Evolutionary conservation across 345 rosid genomes (phyloP).

Genomic region (Trapa bicornis): DNA sequence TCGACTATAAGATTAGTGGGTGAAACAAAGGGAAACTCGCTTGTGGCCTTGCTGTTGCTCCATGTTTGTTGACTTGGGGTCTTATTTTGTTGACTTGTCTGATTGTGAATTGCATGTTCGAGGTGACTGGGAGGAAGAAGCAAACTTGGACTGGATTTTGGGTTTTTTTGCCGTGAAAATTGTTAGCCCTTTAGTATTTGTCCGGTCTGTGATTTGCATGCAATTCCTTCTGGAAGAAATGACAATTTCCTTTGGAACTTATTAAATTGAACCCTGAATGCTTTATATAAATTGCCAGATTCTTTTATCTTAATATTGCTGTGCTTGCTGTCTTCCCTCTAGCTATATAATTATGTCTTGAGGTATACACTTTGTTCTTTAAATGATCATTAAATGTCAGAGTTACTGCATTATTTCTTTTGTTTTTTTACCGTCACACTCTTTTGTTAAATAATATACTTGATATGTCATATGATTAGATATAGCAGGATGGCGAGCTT

Average conservation of each 20-base stretch:
- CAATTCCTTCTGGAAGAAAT: too few relatives aligned
- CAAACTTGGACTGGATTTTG: not conserved
- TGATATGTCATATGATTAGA: slow-evolving; percentile 1
- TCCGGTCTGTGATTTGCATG: too few relatives aligned
- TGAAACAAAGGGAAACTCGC: not conserved
- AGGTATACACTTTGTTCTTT: not conserved
- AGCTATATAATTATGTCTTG: too few relatives aligned
- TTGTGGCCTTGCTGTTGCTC: not conserved
- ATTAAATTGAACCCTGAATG: too few relatives aligned
- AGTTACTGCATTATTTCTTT: not conserved
- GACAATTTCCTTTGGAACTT: too few relatives aligned
- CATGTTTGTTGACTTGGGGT: not conserved
- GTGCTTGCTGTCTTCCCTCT: too few relatives aligned
- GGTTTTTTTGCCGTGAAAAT: too few relatives aligned
- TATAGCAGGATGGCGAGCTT: slow-evolving; percentile 58
- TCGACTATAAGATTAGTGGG: not conserved
- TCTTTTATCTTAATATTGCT: too few relatives aligned
- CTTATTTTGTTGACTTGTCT: not conserved
- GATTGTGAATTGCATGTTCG: not conserved
- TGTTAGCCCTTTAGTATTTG: not conserved
- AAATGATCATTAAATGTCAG: not conserved
- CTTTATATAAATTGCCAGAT: too few relatives aligned
- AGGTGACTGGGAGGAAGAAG: not conserved
- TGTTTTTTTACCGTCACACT: not conserved
- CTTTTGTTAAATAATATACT: not conserved